Conservation (phyloP, 2,329 filamentous ascomycete genomes). For the Fusarium sp. region DNA sequence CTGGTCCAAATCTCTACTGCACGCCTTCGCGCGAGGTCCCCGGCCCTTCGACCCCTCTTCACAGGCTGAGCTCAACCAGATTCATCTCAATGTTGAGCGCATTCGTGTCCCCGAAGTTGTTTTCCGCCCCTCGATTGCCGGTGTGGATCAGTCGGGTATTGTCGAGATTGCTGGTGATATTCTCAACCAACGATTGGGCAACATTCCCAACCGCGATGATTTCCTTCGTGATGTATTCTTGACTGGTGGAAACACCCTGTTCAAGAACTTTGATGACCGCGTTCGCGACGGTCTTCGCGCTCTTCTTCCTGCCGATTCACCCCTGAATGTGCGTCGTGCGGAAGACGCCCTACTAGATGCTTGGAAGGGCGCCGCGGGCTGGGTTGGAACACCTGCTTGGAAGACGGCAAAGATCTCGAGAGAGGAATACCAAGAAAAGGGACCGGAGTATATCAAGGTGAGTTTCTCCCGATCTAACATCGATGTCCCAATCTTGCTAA, state of each 20-base stretch:
- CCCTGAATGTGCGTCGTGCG: constrained; percentile 78
- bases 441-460: constrained; percentile 91
- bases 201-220: constrained; percentile 68
- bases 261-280: constrained; percentile 86
- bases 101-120: constrained; percentile 94
- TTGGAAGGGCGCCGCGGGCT: constrained; percentile 91
- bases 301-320: constrained; percentile 75
- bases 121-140: constrained; percentile 92
- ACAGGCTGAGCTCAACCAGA: constrained; percentile 82
- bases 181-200: constrained; percentile 80
- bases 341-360: constrained; percentile 84
- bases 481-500: constrained; percentile 20
- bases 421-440: constrained; percentile 92
- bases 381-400: constrained; percentile 74
- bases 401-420: constrained; percentile 76
- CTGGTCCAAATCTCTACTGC: constrained; percentile 92
- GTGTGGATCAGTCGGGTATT: constrained; percentile 91
- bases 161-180: constrained; percentile 94
- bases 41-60: constrained; percentile 85
- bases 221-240: constrained; percentile 90
- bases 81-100: constrained; percentile 96
- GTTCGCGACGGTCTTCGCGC: constrained; percentile 78
- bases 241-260: constrained; percentile 92
- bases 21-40: constrained; percentile 89
- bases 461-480: constrained; percentile 39